These are phyloP conservation scores for Ophidiomyces ophidiicola DNA, from an alignment of 2,329 filamentous ascomycete species.

Conservation along the genomic window DNA sequence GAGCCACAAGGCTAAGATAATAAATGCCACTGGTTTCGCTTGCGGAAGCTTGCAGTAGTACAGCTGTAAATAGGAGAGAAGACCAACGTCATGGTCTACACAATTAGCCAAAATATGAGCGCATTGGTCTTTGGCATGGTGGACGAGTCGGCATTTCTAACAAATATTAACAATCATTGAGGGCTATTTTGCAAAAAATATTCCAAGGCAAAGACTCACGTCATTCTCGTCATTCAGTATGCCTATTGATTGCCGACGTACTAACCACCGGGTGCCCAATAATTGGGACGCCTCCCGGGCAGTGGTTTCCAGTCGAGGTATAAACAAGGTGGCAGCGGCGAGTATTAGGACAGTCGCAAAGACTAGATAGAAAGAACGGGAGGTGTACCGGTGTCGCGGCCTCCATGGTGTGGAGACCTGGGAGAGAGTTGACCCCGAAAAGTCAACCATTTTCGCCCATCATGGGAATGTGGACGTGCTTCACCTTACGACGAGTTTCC, in stretches of 20 bases:
- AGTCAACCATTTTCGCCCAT: conserved; percentile 18
- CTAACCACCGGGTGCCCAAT: conserved; percentile 21
- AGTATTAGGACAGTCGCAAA: conserved; percentile 29
- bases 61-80: conserved; percentile 74
- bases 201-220: conserved; percentile 6
- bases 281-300: conserved; percentile 9
- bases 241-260: background rate
- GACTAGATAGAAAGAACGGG: conserved; percentile 37
- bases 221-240: conserved; percentile 9
- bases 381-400: conserved; percentile 28
- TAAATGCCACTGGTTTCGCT: conserved; percentile 64
- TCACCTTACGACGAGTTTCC: no score
- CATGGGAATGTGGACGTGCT: no score
- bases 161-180: background rate
- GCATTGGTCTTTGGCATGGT: conserved; percentile 67
- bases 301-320: conserved; percentile 2
- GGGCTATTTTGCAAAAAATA: background rate
- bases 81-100: conserved; percentile 74
- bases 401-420: conserved; percentile 10
- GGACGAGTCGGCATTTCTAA: conserved; percentile 62
- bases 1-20: conserved; percentile 68
- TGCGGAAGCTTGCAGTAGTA: conserved; percentile 73
- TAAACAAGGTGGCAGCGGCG: conserved; percentile 22
- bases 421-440: conserved; percentile 5
- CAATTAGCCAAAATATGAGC: conserved; percentile 74